Evolutionary conservation across 371 early-diverging fungal genomes (phyloP).

Genomic region (Sanchytrium tribonematis): DNA sequence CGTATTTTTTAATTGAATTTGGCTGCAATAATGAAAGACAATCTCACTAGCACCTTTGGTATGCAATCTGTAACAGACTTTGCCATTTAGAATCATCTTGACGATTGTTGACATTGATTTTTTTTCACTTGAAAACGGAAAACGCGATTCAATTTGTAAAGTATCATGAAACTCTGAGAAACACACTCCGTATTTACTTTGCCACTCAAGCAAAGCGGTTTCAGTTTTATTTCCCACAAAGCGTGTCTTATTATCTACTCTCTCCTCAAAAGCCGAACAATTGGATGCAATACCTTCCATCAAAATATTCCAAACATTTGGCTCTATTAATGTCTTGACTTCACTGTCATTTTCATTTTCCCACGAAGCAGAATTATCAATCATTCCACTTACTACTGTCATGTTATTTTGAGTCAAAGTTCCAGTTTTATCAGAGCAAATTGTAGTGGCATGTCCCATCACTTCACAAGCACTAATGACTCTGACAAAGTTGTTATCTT

Average conservation of each 20-base stretch:
- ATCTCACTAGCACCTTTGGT: conserved; percentile 66
- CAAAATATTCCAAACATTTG: conserved; percentile 8
- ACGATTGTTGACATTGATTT: conserved; percentile 65
- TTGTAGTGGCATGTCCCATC: conserved; percentile 84
- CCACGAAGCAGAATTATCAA: conserved; percentile 4
- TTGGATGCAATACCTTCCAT: conserved; percentile 45
- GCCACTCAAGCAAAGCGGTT: conserved; percentile 37
- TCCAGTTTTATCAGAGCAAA: conserved; percentile 91
- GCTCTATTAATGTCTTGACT: conserved; percentile 6
- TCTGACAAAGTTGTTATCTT: conserved; percentile 73
- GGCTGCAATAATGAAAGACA: conserved; percentile 21
- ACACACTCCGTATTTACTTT: conserved; percentile 23
- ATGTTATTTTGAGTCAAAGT: conserved; percentile 81
- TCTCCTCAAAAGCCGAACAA: conserved; percentile 57
- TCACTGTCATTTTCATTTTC: conserved; percentile 4
- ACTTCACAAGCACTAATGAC: conserved; percentile 83
- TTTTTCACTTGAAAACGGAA: conserved; percentile 48
- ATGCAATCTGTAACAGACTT: conserved; percentile 25
- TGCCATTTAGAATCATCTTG: conserved; percentile 12
- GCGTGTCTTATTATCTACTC: conserved; percentile 22
- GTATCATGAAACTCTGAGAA: conserved; percentile 17
- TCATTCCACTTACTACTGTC: conserved; percentile 41
- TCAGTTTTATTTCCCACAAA: conserved; percentile 63
- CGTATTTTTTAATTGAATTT: background rate
- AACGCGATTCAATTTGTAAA: conserved; percentile 21